These are phyloP conservation scores for Aspergillus amoenus DNA, from an alignment of 2,329 filamentous ascomycete genomes.

Conservation along the genomic window DNA sequence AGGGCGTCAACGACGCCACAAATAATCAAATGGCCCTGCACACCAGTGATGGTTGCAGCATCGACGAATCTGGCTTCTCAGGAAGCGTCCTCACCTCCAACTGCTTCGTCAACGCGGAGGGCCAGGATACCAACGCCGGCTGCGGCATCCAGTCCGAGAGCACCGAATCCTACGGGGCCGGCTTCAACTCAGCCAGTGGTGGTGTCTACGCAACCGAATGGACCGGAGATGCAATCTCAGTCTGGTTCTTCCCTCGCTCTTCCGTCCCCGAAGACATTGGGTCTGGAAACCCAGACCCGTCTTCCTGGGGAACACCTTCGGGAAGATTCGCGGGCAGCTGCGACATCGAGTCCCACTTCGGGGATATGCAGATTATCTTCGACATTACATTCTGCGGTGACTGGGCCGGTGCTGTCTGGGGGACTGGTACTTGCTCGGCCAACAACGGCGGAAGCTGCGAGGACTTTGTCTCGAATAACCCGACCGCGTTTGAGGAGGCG, in stretches of 20 bases:
- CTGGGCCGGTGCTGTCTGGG: conserved; percentile 77
- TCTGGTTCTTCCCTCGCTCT: conserved; percentile 80
- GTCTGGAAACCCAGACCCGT: conserved; percentile 61
- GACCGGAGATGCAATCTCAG: conserved; percentile 67
- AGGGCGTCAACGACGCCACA: conserved; percentile 67
- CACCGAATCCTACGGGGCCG: conserved; percentile 59
- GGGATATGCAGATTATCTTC: conserved; percentile 65
- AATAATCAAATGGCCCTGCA: conserved; percentile 67
- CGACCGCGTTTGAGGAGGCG: conserved; percentile 66
- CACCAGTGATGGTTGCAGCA: conserved; percentile 60
- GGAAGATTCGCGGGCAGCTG: conserved; percentile 71
- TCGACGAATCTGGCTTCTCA: conserved; percentile 51
- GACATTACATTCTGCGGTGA: conserved; percentile 85
- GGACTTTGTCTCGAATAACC: conserved; percentile 70
- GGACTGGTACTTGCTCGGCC: conserved; percentile 57
- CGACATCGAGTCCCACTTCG: conserved; percentile 69
- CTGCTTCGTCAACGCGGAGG: conserved; percentile 55
- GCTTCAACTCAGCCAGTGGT: conserved; percentile 69
- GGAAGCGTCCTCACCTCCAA: conserved; percentile 52
- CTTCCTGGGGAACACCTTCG: conserved; percentile 66
- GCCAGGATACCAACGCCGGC: conserved; percentile 52
- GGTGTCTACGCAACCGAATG: conserved; percentile 77
- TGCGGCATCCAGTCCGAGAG: conserved; percentile 58
- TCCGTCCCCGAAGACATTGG: conserved; percentile 64
- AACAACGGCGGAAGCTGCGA: conserved; percentile 61